These are phyloP conservation scores for Petasospora rhodanensis DNA, from an alignment of 1,139 yeast genomes.

Conservation along the genomic window DNA sequence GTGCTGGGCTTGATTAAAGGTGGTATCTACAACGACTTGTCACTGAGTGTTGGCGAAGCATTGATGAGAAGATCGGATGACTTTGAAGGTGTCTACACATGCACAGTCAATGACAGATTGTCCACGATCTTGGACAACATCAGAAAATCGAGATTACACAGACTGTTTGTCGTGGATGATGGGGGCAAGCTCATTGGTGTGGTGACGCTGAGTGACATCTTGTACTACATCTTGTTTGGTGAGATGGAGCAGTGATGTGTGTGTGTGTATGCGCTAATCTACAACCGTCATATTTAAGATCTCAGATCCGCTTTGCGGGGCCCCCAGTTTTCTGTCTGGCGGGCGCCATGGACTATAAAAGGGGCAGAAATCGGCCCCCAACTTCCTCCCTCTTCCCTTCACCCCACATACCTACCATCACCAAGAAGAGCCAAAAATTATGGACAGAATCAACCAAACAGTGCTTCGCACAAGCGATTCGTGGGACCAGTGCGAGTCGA, in stretches of 20 bases:
- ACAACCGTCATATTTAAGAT: too few species aligned
- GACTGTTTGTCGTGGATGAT: slow-evolving; percentile 88
- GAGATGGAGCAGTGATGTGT: slow-evolving; percentile 29
- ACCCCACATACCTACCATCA: too few species aligned
- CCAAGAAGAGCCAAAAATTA: too few species aligned
- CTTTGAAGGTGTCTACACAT: slow-evolving; percentile 96
- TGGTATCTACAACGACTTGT: slow-evolving; percentile 87
- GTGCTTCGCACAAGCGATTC: too few species aligned
- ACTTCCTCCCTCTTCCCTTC: too few species aligned
- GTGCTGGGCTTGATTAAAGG: slow-evolving; percentile 90
- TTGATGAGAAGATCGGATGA: slow-evolving; percentile 91
- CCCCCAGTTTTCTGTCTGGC: too few species aligned
- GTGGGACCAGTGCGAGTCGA: too few species aligned
- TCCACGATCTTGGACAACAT: slow-evolving; percentile 93
- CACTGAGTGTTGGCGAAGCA: slow-evolving; percentile 94
- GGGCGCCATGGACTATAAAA: too few species aligned
- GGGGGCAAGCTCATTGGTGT: slow-evolving; percentile 76
- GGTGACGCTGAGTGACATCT: slow-evolving; percentile 86
- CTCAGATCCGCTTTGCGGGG: too few species aligned
- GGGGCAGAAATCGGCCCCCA: too few species aligned
- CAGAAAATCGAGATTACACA: slow-evolving; percentile 83
- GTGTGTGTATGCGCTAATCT: too few species aligned
- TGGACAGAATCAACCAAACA: too few species aligned
- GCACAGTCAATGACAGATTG: slow-evolving; percentile 81
- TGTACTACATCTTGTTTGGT: slow-evolving; percentile 74